Evolutionary conservation across 495 filamentous ascomycete genomes (phyloP).

Genomic region (Aspergillus diversus): DNA sequence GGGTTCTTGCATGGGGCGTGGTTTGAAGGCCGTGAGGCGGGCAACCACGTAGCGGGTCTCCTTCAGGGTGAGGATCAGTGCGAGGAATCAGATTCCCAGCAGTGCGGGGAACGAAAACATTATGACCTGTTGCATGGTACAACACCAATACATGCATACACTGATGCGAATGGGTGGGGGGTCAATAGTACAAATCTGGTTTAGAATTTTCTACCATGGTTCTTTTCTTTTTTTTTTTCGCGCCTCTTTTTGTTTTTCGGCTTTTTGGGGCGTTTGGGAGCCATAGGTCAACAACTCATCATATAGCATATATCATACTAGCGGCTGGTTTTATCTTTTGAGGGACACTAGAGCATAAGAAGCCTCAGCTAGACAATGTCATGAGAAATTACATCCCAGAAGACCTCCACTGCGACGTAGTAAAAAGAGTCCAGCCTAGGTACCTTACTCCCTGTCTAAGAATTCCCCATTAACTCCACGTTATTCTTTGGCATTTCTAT

Average conservation of each 20-base stretch:
- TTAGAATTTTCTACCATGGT: not conserved
- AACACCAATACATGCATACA: conserved; percentile 20
- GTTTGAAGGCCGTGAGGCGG: conserved; percentile 62
- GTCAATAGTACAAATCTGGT: conserved; percentile 20
- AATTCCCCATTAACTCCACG: too few relatives aligned
- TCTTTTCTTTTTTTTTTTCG: not conserved
- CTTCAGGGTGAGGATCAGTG: not conserved
- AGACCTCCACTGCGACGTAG: too few relatives aligned
- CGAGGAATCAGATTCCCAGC: not conserved
- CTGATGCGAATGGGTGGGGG: conserved; percentile 20
- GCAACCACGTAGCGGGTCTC: conserved; percentile 23
- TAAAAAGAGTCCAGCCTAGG: too few relatives aligned
- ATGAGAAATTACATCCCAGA: too few relatives aligned
- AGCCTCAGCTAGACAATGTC: too few relatives aligned
- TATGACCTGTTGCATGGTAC: conserved; percentile 34
- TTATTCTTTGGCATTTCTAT: too few relatives aligned
- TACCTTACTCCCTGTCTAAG: too few relatives aligned
- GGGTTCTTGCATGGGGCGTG: conserved; percentile 74
- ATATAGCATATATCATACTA: too few relatives aligned
- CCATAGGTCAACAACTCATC: too few relatives aligned
- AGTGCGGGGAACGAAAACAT: conserved; percentile 26
- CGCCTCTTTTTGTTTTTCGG: not conserved
- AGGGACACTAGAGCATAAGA: too few relatives aligned
- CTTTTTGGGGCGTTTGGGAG: too few relatives aligned
- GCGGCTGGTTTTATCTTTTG: too few relatives aligned